phyloP scores from a whole-genome alignment of 331 rosid genomes.

The Malus hybrid region DNA sequence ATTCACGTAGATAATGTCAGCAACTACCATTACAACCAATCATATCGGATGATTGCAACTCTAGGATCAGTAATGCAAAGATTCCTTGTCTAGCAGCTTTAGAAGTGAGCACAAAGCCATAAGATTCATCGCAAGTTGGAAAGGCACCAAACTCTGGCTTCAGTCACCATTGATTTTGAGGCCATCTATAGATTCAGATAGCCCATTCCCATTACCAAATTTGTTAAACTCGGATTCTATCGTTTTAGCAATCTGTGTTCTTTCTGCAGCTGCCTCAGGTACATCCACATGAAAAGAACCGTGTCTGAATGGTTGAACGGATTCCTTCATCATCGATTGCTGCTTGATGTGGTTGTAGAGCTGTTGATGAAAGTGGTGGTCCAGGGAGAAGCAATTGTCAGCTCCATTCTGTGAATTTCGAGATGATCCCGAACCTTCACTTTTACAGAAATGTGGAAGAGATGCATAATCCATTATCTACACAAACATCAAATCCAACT shows the following conservation, averaged over 20 bases:
- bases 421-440: slow-evolving; percentile 79
- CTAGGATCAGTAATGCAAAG: slow-evolving; percentile 6
- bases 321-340: slow-evolving; percentile 42
- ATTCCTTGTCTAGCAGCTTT: slow-evolving; percentile 4
- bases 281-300: slow-evolving; percentile 80
- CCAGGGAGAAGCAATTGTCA: slow-evolving; percentile 68
- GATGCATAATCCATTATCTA: slow-evolving; percentile 88
- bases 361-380: slow-evolving; percentile 78
- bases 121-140: background rate
- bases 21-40: slow-evolving; percentile 21
- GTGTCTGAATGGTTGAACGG: slow-evolving; percentile 47
- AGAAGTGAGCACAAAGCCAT: background rate
- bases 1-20: slow-evolving; percentile 4
- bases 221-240: slow-evolving; percentile 62
- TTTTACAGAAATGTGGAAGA: slow-evolving; percentile 86
- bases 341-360: slow-evolving; percentile 64
- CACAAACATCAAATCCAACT: slow-evolving; percentile 14
- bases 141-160: background rate
- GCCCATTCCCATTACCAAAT: slow-evolving; percentile 35
- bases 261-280: slow-evolving; percentile 54
- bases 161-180: slow-evolving; percentile 35
- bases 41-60: slow-evolving; percentile 3
- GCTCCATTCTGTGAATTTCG: slow-evolving; percentile 34
- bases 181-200: slow-evolving; percentile 28
- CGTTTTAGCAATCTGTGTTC: slow-evolving; percentile 45